Evolutionary conservation across 2,329 filamentous ascomycete species (phyloP), one percentile per base, ranked within the genome.

Genomic region (Lecanicillium sp.): DNA sequence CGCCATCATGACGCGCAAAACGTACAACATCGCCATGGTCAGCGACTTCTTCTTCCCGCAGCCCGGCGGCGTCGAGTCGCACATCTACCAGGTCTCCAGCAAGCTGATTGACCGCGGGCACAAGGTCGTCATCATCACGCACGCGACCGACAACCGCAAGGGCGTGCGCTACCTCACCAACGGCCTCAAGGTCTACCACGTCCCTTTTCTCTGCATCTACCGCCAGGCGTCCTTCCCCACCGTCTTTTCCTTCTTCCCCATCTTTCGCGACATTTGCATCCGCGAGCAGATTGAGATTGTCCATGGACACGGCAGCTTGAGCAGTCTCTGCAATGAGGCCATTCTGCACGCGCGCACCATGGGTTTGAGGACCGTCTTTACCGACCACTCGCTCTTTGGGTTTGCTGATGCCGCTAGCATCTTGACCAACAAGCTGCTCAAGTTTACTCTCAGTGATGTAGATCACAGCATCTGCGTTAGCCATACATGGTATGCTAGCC

Each of bases 1-100:
- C 49, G 46, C 52, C 62, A 49, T 5, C 40, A 76, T 73, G 64
- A 61, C 68, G 50, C 72, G 68, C 50, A 69, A 69, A 47, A 76
- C 72, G 22, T 82, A 81, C 61, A 81, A 79, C 55, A 82, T 82
- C 64, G 79, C 78, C 46, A 98, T 98, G 92, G 86, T 96, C 61
- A 89, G 90, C 75, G 92, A 98, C 71, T 96, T 94, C 74, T 98
- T 98, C 80, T 98, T 94, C 59, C 92, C 92, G 12, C 90, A 97
- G 56, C 90, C 92, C 37, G 89, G 92, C 57, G 92, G 92, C 52
- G 80, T 98, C 48, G 92, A 98, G 68, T 94, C 87, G 62, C 92
- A 98, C 65, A 97, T 98, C 53, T 98, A 98, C 68, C 92, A 98
- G 62, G 72, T 98, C 29, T 92, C 90, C 22, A 87, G 84, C 41